Evolutionary conservation across 78 protist species (phyloP).

Genomic region (Isochrysis galbana): DNA sequence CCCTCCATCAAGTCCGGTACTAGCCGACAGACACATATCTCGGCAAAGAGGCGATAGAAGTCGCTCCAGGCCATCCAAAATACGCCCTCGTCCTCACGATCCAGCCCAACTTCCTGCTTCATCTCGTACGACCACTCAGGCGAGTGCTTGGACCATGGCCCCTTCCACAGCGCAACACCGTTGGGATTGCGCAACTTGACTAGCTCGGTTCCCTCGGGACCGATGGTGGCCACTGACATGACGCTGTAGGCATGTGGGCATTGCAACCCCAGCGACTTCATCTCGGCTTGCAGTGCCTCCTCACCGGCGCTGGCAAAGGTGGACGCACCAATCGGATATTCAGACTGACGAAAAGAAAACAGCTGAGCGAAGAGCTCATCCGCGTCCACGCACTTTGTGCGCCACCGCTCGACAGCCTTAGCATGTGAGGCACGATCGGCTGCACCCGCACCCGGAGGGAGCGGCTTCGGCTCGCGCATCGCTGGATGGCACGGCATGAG

Average conservation of each 20-base stretch:
- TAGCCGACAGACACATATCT: neutral
- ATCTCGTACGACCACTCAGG: neutral
- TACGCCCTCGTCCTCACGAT: neutral
- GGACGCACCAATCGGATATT: neutral
- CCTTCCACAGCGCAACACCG: neutral
- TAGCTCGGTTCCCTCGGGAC: neutral
- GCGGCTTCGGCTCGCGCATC: neutral
- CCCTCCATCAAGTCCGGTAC: neutral
- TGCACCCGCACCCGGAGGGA: neutral
- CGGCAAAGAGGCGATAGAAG: neutral
- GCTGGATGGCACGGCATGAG: too few relatives aligned
- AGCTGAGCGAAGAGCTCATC: neutral
- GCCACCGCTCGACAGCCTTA: neutral
- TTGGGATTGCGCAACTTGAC: constrained; percentile 20
- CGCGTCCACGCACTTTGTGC: neutral
- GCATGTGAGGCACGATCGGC: neutral
- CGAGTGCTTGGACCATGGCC: neutral
- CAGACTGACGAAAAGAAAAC: neutral
- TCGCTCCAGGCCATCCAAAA: neutral
- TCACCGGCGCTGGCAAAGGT: neutral
- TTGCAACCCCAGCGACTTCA: neutral
- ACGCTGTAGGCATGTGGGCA: neutral
- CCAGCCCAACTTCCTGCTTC: neutral
- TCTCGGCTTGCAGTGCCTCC: neutral
- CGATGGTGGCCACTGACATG: neutral